A percentile compares a stretch with the other conserved stretches of the same genome.
These are phyloP conservation scores for Cercospora sp. DNA, from an alignment of 2,329 filamentous ascomycete genomes.

Conservation along the genomic window DNA sequence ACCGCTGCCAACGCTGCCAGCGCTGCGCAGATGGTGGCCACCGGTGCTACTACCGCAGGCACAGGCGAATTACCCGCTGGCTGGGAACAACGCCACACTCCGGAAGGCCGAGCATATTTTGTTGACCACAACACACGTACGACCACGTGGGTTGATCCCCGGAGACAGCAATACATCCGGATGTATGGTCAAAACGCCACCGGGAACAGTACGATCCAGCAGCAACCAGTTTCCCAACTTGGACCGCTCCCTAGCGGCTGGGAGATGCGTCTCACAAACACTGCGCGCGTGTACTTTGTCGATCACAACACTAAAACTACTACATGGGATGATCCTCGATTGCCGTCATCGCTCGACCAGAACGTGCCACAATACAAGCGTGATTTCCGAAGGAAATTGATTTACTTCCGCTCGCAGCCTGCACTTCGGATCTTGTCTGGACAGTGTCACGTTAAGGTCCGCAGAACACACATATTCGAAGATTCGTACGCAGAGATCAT, in stretches of 20 bases:
- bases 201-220: slow-evolving; percentile 81
- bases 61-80: slow-evolving; percentile 91
- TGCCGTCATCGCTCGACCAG: slow-evolving; percentile 94
- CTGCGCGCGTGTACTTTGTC: slow-evolving; percentile 95
- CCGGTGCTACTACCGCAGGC: slow-evolving; percentile 88
- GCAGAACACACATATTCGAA: slow-evolving; percentile 95
- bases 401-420: slow-evolving; percentile 98
- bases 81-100: slow-evolving; percentile 95
- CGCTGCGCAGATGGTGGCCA: slow-evolving; percentile 85
- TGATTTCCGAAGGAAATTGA: slow-evolving; percentile 95
- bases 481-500: slow-evolving; percentile 99
- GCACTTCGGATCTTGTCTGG: slow-evolving; percentile 92
- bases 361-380: slow-evolving; percentile 99
- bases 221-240: slow-evolving; percentile 95
- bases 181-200: slow-evolving; percentile 91
- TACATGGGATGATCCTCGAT: slow-evolving; percentile 94
- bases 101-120: slow-evolving; percentile 92
- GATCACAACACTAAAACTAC: slow-evolving; percentile 99
- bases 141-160: slow-evolving; percentile 97
- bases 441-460: slow-evolving; percentile 97
- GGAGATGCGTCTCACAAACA: slow-evolving; percentile 99
- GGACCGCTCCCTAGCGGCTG: slow-evolving; percentile 94
- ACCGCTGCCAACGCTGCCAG: slow-evolving; percentile 47
- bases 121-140: slow-evolving; percentile 98
- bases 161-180: slow-evolving; percentile 94